phyloP scores from a whole-genome alignment of 179 eudicot species.

The Camellia oleifera region DNA sequence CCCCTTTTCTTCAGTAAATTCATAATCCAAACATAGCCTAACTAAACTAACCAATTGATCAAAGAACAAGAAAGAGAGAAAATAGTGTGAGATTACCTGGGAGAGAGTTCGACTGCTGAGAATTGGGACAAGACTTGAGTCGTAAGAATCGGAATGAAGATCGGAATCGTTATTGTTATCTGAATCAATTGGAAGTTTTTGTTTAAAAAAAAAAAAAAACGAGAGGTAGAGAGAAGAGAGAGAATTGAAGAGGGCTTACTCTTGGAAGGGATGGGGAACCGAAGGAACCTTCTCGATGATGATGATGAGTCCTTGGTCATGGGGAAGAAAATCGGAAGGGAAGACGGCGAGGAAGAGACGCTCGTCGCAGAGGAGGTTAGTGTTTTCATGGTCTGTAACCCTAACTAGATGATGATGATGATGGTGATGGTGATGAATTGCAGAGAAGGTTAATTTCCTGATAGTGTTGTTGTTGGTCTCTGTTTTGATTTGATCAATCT shows the following conservation, averaged over 20 bases:
- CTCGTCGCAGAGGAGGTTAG: conserved; percentile 40
- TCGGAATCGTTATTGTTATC: conserved; percentile 54
- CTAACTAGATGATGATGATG: no score
- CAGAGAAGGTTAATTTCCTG: not conserved
- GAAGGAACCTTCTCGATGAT: conserved; percentile 29
- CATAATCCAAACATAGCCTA: no score
- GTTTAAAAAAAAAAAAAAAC: not conserved
- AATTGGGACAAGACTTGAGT: conserved; percentile 48
- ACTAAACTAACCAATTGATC: no score
- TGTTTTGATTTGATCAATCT: no score
- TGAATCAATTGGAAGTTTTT: conserved; percentile 13
- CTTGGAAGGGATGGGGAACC: conserved; percentile 49
- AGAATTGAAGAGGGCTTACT: conserved; percentile 24
- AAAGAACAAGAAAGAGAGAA: no score
- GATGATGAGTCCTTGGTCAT: conserved; percentile 26
- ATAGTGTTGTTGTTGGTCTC: no score
- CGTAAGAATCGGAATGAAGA: conserved; percentile 44
- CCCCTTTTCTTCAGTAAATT: no score
- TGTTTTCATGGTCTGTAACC: conserved; percentile 37
- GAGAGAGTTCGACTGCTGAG: conserved; percentile 55
- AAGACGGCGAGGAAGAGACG: conserved; percentile 37
- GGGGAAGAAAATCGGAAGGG: conserved; percentile 44
- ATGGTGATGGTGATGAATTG: not conserved
- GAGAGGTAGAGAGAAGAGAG: not conserved
- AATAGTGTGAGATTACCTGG: conserved; percentile 31